Evolutionary conservation across 345 rosid species (phyloP).

Genomic region (Salix suchowensis): DNA sequence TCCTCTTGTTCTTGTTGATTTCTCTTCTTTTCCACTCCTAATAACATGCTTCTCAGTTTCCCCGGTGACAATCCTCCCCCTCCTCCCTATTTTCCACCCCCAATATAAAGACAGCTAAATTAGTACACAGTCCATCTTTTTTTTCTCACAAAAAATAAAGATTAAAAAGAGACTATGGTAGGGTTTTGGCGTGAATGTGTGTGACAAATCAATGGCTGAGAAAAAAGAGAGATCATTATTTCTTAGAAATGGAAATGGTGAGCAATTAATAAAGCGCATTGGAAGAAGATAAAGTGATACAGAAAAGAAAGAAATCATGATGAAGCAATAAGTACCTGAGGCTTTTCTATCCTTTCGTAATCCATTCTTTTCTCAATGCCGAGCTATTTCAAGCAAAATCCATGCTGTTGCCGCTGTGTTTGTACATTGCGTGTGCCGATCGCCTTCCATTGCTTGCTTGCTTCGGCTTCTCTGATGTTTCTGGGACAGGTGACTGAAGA

Average conservation of each 20-base stretch:
- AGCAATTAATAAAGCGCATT: not conserved
- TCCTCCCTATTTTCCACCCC: constrained; percentile 20
- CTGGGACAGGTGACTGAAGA: not conserved
- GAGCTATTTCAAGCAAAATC: not conserved
- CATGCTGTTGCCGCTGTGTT: not conserved
- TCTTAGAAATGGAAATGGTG: not conserved
- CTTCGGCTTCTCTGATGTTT: not conserved
- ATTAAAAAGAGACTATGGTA: not conserved
- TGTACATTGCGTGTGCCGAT: not conserved
- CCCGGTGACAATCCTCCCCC: constrained; percentile 77
- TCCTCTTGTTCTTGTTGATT: constrained; percentile 43
- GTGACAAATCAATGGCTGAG: constrained; percentile 14
- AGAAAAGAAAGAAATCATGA: not conserved
- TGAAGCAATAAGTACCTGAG: constrained; percentile 39
- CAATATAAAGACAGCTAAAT: not conserved
- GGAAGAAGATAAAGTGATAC: constrained; percentile 23
- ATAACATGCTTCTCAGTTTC: constrained; percentile 64
- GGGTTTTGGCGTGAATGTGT: not conserved
- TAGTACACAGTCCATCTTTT: not conserved
- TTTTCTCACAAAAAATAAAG: not conserved
- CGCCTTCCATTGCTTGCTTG: not conserved
- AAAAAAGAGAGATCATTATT: not conserved
- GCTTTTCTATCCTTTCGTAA: constrained; percentile 77
- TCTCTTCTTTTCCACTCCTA: constrained; percentile 62
- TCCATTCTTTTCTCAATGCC: constrained; percentile 39